Evolutionary conservation across 495 filamentous ascomycete genomes (phyloP), one percentile per base, ranked within the genome.

Genomic region (Cenococcum geophilum): DNA sequence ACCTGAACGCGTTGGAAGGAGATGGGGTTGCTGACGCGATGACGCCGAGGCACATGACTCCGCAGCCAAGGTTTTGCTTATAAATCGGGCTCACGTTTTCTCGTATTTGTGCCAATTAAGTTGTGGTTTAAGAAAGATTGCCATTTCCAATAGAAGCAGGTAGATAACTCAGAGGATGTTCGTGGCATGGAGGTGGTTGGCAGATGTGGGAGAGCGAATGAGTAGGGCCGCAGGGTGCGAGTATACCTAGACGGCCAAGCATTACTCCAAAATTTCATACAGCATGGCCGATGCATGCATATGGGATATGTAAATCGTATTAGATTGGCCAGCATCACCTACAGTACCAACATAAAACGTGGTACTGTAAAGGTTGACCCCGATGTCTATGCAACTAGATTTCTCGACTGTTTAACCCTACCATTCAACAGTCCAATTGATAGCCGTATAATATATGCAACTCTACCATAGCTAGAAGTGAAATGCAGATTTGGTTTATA

Each of bases 21-120:
- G 36, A 52, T 25, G n/a, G 22, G 12, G 32, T 37, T 37, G 54
- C 27, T n/a, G 53, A 50, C 64, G 51, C 59, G 63, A 62, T 59
- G 55, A 64, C 57, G 43, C 45, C 55, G 49, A 12, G 34, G 54
- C 64, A 66, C 64, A 62, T 66, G 64, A 62, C 47, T 43, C 34
- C 64, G 64, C 51, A 27, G 61, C 57, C 49, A 52, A 52, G 47
- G 25, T 14, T 52, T 23, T 14, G 49, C 20, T 64, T 48, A 64
- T 57, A 64, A 60, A 64, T 52, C 49, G 21, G 27, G 20, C 49
- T 52, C 14, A 32, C 25, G 1, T 2, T 52, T 23, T 21, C 49
- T 52, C 49, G 5, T 52, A 22, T 52, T 52, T 22, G 21, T 48
- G n/a, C 43, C 21, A 48, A 48, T 48, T 18, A 48, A 6, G 27